phyloP scores from a whole-genome alignment of 1,139 yeast genomes.

The Debaryomyces udenii region DNA sequence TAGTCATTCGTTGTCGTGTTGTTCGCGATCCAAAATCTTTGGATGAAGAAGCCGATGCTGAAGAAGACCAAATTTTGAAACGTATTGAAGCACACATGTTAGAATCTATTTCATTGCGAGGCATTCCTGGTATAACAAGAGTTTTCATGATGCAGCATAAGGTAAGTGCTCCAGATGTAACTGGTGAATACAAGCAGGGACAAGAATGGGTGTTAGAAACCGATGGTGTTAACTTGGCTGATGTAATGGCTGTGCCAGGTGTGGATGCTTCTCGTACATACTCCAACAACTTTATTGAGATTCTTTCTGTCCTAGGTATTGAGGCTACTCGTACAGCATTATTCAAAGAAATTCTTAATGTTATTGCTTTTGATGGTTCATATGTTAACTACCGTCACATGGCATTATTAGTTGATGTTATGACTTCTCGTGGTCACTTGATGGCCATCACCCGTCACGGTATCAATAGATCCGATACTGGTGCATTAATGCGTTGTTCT shows the following conservation, averaged over 20 bases:
- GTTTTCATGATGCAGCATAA: slow-evolving; percentile 95
- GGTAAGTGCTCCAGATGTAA: slow-evolving; percentile 71
- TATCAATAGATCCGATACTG: slow-evolving; percentile 97
- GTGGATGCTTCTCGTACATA: slow-evolving; percentile 89
- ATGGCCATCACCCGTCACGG: slow-evolving; percentile 99
- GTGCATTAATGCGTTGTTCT: slow-evolving; percentile 98
- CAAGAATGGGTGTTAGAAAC: slow-evolving; percentile 99
- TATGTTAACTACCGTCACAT: slow-evolving; percentile 98
- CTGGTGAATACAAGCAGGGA: slow-evolving; percentile 85
- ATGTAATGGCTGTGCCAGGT: slow-evolving; percentile 93
- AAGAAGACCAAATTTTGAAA: slow-evolving; percentile 95
- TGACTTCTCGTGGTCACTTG: slow-evolving; percentile 98
- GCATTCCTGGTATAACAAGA: slow-evolving; percentile 92
- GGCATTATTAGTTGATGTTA: slow-evolving; percentile 95
- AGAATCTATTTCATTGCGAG: slow-evolving; percentile 91
- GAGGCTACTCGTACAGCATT: slow-evolving; percentile 97
- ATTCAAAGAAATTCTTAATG: slow-evolving; percentile 91
- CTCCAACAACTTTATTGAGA: slow-evolving; percentile 95
- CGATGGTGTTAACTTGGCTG: slow-evolving; percentile 95
- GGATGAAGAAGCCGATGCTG: slow-evolving; percentile 93
- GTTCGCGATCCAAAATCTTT: slow-evolving; percentile 93
- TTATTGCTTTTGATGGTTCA: slow-evolving; percentile 99
- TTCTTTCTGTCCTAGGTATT: slow-evolving; percentile 92
- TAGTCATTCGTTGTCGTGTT: slow-evolving; percentile 97
- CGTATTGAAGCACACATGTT: slow-evolving; percentile 96